Evolutionary conservation across 2,329 filamentous ascomycete species (phyloP).

Genomic region (Alternaria triticina): DNA sequence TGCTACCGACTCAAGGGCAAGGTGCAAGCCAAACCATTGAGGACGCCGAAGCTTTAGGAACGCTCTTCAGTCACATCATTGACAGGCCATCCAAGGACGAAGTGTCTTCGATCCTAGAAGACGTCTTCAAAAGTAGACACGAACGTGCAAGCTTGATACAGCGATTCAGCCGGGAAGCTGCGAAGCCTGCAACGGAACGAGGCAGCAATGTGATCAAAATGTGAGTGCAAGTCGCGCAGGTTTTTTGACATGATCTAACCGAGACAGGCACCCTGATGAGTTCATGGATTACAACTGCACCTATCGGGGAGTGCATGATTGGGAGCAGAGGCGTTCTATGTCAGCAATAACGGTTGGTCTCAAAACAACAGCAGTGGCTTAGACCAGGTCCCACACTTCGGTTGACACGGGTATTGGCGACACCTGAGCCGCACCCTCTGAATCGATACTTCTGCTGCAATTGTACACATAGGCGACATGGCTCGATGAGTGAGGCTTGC

Average conservation of each 20-base stretch:
- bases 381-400: background rate
- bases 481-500: background rate
- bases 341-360: background rate
- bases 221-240: constrained; percentile 17
- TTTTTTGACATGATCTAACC: background rate
- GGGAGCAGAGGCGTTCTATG: constrained; percentile 21
- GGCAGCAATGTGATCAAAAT: constrained; percentile 42
- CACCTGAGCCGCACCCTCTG: background rate
- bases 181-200: constrained; percentile 47
- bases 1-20: constrained; percentile 62
- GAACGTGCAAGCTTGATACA: constrained; percentile 52
- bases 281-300: constrained; percentile 53
- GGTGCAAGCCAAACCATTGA: constrained; percentile 60
- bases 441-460: background rate
- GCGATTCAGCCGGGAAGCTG: constrained; percentile 52
- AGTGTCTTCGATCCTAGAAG: background rate
- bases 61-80: constrained; percentile 9
- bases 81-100: background rate
- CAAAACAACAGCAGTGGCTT: background rate
- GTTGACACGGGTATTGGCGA: background rate
- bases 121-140: constrained; percentile 28
- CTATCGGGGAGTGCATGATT: constrained; percentile 47
- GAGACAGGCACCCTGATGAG: constrained; percentile 36
- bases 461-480: background rate
- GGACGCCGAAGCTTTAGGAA: constrained; percentile 57